Evolutionary conservation across 345 rosid species (phyloP), one percentile per base, ranked within the genome.

Genomic region (Hevea brasiliensis): DNA sequence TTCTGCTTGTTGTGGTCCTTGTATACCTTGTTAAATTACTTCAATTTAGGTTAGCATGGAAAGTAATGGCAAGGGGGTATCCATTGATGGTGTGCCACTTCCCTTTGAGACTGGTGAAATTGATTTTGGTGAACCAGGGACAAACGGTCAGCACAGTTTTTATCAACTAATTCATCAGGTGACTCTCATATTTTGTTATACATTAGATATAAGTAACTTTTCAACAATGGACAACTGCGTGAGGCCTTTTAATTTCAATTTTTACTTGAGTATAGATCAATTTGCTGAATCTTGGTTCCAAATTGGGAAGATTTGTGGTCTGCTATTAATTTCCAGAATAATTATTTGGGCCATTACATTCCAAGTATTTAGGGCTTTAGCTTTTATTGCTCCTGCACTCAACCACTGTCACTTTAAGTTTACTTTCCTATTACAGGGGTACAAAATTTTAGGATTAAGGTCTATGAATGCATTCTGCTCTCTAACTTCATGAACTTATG

Each of bases 91-190:
- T 65, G 76, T 81, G 67, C 88, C 91, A 40, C 97, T 95, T 78
- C 91, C 96, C 40, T 90, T 77, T 59, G 97, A 88, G 83, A 84
- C 96, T 35, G 99, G 99, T 75, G 99, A 95, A 85, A 92, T 89
- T 82, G 98, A 95, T 82, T 95, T 95, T 74, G 98, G 98, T 75
- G 98, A 95, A 77, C 99, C 98, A 69, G 99, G 98, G 81, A 91
- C 99, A 65, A 89, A 95, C 72, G 96, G 98, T 67, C 99, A 95
- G 81, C 99, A 91, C 83, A 95, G 99, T 86, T 95, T 95, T 83
- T 95, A 95, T 85, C 99, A 95, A 82, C 89, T 95, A 75, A 92
- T 95, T 83, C 99, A 92, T 80, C 99, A 95, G 98, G 99, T 92
- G 69, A 76, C 47, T 63, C 55, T 13, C 65, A 10, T 18, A 27